Evolutionary conservation across 352 stramenopile genomes (phyloP).

Genomic region (Thraustochytrium sp.): DNA sequence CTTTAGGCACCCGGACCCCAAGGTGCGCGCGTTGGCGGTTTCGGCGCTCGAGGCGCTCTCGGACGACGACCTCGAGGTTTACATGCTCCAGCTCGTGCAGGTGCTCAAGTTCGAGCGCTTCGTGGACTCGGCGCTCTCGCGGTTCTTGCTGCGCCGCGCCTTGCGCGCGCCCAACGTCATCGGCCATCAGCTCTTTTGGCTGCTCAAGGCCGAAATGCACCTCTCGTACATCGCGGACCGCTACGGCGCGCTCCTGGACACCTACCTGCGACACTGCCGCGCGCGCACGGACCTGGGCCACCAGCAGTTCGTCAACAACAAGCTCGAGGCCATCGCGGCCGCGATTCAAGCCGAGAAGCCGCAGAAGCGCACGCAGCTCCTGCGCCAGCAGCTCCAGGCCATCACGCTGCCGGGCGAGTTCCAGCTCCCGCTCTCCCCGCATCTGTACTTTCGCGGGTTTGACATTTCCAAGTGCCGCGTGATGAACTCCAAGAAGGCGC

Average conservation of each 20-base stretch:
- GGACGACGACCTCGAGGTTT: slow-evolving; percentile 75
- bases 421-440: slow-evolving; percentile 75
- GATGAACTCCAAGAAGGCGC: slow-evolving; percentile 87
- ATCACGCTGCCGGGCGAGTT: slow-evolving; percentile 72
- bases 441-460: slow-evolving; percentile 59
- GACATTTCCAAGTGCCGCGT: slow-evolving; percentile 73
- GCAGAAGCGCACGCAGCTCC: slow-evolving; percentile 45
- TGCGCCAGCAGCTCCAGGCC: slow-evolving; percentile 59
- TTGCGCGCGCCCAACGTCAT: slow-evolving; percentile 51
- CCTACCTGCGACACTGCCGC: slow-evolving; percentile 76
- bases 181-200: slow-evolving; percentile 60
- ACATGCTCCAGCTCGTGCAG: slow-evolving; percentile 59
- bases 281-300: slow-evolving; percentile 78
- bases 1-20: slow-evolving; percentile 73
- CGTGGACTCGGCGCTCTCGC: slow-evolving; percentile 57
- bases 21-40: slow-evolving; percentile 83
- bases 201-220: slow-evolving; percentile 56
- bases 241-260: slow-evolving; percentile 51
- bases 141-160: slow-evolving; percentile 57
- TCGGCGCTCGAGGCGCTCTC: slow-evolving; percentile 72
- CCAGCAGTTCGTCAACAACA: slow-evolving; percentile 81
- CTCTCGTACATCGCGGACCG: slow-evolving; percentile 40
- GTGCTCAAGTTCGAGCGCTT: slow-evolving; percentile 60
- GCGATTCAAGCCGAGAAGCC: slow-evolving; percentile 57
- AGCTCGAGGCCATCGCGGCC: slow-evolving; percentile 68